Base-by-base conservation (phyloP, 2,329 filamentous ascomycete genomes). In the Fusarium neocosmosporiellum region DNA sequence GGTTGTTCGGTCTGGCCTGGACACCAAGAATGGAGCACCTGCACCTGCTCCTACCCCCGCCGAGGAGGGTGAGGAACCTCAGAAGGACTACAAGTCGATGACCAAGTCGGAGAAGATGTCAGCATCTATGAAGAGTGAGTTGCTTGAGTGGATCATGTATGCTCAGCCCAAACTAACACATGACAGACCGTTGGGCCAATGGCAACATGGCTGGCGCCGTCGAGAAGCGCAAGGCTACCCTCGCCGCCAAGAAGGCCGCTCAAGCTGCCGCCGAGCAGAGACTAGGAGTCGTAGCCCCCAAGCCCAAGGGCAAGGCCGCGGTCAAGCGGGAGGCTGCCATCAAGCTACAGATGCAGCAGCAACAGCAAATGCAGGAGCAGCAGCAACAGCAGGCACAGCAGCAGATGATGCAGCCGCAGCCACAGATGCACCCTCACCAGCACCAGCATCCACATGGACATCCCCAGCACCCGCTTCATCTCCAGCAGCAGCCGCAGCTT, bases 31-130 rank as follows among this genome's bases (percentile, higher is more conserved):
- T 62, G 80, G 77, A 33, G 81, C 67, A 4, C n/a, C 46, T 8
- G 39, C 67, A 13, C 37, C 66, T 39, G 33, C 58, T 11, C 46
- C 66, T 9, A 39, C 62, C 13, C 48, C 65, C 20, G 63, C 72
- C 14, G 81, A 79, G 5, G 81, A 82, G 13, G 80, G 76, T 16
- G 84, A 85, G 29, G 84, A 86, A 66, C 75, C 78, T 20, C 78
- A 73, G 54, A 90, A 90, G 81, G 87, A 89, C 60, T 90, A 90
- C 75, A 86, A 86, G 37, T 84, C 86, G 48, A 90, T 90, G 88
- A 90, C 88, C 55, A 91, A 91, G 81, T 89, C 88, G 33, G 88
- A 91, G 81, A 91, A 91, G 84, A 90, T 91, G 88, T 89, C 87
- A n/a, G 86, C 85, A 20, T 90, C 88, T 4, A 91, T 91, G 89